phyloP scores from a whole-genome alignment of 495 filamentous ascomycete genomes.

The Polyplosphaeria fusca region DNA sequence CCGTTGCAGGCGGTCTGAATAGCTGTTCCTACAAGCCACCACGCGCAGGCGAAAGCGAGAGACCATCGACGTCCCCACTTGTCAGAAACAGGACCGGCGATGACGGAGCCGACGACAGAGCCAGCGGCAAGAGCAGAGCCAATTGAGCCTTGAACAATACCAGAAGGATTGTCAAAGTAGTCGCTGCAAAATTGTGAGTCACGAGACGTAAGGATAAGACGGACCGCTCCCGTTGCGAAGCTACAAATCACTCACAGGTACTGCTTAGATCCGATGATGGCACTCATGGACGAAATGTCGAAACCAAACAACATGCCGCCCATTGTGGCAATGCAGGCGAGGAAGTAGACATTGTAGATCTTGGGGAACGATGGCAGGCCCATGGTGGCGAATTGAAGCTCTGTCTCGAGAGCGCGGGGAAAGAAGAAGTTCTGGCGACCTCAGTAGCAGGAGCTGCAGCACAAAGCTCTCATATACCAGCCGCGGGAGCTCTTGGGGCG shows the following conservation, averaged over 20 bases:
- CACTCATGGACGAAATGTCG: slow-evolving; percentile 69
- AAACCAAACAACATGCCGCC: slow-evolving; percentile 53
- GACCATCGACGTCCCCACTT: slow-evolving; percentile 61
- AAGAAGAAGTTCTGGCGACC: too few species aligned
- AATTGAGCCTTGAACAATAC: slow-evolving; percentile 58
- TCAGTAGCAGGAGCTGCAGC: too few species aligned
- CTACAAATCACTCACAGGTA: slow-evolving; percentile 56
- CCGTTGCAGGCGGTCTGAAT: slow-evolving; percentile 62
- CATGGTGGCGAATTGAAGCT: too few species aligned
- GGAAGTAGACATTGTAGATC: slow-evolving; percentile 61
- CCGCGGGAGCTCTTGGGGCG: too few species aligned
- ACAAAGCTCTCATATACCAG: too few species aligned
- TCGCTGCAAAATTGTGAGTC: slow-evolving; percentile 10
- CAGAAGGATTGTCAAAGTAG: slow-evolving; percentile 30
- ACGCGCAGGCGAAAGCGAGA: slow-evolving; percentile 63
- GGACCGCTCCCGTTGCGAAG: too few species aligned
- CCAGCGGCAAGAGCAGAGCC: slow-evolving; percentile 65
- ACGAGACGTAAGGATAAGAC: too few species aligned
- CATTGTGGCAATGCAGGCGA: slow-evolving; percentile 57
- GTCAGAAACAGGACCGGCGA: slow-evolving; percentile 65
- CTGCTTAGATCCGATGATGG: slow-evolving; percentile 66
- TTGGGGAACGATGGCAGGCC: slow-evolving; percentile 46
- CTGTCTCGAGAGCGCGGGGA: too few species aligned
- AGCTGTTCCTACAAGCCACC: slow-evolving; percentile 68
- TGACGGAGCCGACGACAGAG: slow-evolving; percentile 61